Conservation (phyloP, 2,329 filamentous ascomycete genomes). For the Xylariales sp. region DNA sequence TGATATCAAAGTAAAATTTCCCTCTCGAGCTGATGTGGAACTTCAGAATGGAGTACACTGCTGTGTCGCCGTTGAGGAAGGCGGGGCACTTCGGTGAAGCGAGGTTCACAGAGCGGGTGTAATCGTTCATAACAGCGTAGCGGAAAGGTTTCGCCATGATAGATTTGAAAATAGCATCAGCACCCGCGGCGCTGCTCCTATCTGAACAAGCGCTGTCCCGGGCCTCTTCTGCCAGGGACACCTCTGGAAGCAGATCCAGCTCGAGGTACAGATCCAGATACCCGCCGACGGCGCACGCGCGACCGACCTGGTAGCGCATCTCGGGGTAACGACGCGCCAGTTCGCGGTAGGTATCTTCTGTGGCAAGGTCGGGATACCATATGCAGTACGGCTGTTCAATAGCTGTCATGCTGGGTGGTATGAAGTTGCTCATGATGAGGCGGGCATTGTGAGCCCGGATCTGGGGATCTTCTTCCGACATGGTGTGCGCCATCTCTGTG, state of each 20-base stretch:
- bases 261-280: conserved; percentile 29
- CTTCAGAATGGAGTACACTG: background rate
- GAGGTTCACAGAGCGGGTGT: conserved; percentile 17
- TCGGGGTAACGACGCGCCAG: conserved; percentile 25
- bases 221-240: conserved; percentile 31
- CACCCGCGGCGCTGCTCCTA: conserved; percentile 6
- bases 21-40: background rate
- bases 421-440: background rate
- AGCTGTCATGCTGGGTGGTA: background rate
- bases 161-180: conserved; percentile 20
- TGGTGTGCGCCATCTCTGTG: too few relatives aligned
- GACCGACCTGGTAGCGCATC: conserved; percentile 29
- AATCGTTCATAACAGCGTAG: conserved; percentile 33
- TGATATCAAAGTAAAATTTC: too few relatives aligned
- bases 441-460: background rate
- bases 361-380: conserved; percentile 29
- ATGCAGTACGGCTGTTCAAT: conserved; percentile 30
- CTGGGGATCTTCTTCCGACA: too few relatives aligned
- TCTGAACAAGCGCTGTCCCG: too few relatives aligned
- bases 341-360: conserved; percentile 27
- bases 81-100: background rate
- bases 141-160: conserved; percentile 24
- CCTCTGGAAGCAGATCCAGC: conserved; percentile 30
- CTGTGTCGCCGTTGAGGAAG: background rate
- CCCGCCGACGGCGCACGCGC: conserved; percentile 32